Percentiles rank a stretch among this genome's conserved stretches.
phyloP scores from a whole-genome alignment of 306 rosid genomes.

The Aeschynomene evenia region DNA sequence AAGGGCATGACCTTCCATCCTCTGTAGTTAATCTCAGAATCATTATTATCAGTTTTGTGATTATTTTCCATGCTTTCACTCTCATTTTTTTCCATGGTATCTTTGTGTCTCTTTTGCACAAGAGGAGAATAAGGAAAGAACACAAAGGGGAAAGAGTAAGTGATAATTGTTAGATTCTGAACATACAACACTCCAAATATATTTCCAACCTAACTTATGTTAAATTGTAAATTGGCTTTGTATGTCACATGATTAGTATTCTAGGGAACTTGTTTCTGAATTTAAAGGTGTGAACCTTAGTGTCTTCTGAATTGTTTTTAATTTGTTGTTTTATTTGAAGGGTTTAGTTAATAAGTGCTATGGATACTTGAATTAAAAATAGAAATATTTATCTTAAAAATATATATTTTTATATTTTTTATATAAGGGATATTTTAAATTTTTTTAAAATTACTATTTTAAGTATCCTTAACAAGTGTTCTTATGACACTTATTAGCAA shows the following conservation, averaged over 20 bases:
- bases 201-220: background rate
- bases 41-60: conserved; percentile 29
- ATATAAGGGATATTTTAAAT: too few species aligned
- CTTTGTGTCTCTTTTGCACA: background rate
- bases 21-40: conserved; percentile 46
- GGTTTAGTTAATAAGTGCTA: too few species aligned
- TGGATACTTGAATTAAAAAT: too few species aligned
- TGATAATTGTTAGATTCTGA: background rate
- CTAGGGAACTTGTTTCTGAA: background rate
- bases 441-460: too few species aligned
- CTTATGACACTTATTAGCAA: too few species aligned
- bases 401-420: too few species aligned
- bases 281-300: background rate
- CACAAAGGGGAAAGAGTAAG: background rate
- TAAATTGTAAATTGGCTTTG: too few species aligned
- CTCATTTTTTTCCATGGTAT: conserved; percentile 34
- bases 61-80: conserved; percentile 35
- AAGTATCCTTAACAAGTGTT: too few species aligned
- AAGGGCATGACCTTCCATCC: conserved; percentile 94
- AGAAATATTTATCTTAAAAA: too few species aligned
- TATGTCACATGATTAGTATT: background rate
- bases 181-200: background rate
- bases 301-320: background rate
- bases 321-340: too few species aligned
- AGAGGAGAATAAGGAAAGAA: background rate